A percentile compares a stretch with the other conserved stretches of the same genome.
Evolutionary conservation across 2,329 filamentous ascomycete genomes (phyloP).

Genomic region (Torrubiella hemipterigena): DNA sequence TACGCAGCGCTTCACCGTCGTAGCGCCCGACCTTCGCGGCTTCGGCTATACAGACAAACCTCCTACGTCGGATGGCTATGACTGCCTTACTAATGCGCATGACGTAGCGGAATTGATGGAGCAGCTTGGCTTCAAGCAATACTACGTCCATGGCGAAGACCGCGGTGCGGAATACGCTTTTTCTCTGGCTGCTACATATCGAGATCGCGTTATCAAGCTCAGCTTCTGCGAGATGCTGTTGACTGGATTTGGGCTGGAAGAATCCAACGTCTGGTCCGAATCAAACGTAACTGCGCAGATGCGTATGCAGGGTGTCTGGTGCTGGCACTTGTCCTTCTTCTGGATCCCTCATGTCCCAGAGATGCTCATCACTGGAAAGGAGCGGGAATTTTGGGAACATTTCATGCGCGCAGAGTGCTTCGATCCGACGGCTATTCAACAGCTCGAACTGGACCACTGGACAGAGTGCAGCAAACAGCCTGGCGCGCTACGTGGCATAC

Average conservation of each 20-base stretch:
- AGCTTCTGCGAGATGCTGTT: constrained; percentile 1
- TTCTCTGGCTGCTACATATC: background rate
- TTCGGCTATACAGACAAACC: background rate
- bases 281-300: background rate
- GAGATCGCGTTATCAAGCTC: background rate
- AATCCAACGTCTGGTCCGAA: constrained; percentile 1
- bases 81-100: background rate
- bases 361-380: constrained; percentile 1
- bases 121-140: background rate
- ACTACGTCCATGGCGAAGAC: background rate
- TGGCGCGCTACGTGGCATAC: background rate
- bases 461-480: constrained; percentile 1
- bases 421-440: background rate
- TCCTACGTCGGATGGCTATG: background rate
- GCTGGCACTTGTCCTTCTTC: constrained; percentile 2
- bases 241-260: constrained; percentile 1
- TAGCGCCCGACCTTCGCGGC: background rate
- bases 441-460: constrained; percentile 2
- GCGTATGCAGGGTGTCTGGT: constrained; percentile 1
- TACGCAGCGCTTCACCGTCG: background rate
- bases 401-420: constrained; percentile 2
- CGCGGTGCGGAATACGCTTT: background rate
- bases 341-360: constrained; percentile 1
- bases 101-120: background rate
- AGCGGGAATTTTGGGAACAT: constrained; percentile 2